These are phyloP conservation scores for Coemansia sp. DNA, from an alignment of 192 early-diverging fungal species.

Conservation along the genomic window DNA sequence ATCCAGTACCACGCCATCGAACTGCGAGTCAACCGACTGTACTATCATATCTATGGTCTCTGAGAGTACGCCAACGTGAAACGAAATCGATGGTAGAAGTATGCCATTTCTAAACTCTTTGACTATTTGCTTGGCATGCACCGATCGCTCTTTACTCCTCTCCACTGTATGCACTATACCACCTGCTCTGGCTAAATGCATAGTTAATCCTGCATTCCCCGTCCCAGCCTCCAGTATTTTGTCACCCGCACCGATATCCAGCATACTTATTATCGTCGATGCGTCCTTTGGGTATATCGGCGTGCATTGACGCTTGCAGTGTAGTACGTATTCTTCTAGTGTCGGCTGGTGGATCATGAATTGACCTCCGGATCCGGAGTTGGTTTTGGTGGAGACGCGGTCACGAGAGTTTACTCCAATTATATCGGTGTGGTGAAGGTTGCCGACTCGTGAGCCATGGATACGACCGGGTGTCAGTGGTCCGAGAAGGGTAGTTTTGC, in stretches of 20 bases:
- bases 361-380: conserved; percentile 6
- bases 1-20: conserved; percentile 42
- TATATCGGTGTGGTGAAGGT: conserved; percentile 24
- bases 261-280: conserved; percentile 47
- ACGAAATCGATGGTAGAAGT: conserved; percentile 48
- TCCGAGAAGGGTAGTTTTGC: conserved; percentile 28
- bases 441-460: conserved; percentile 23
- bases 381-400: conserved; percentile 17
- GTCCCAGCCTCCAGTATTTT: conserved; percentile 70
- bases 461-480: conserved; percentile 7
- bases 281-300: conserved; percentile 75
- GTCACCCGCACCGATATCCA: conserved; percentile 62
- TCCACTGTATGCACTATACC: conserved; percentile 63
- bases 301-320: conserved; percentile 31
- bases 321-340: conserved; percentile 31
- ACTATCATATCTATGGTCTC: conserved; percentile 19
- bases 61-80: conserved; percentile 45
- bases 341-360: conserved; percentile 49
- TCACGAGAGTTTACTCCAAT: conserved; percentile 28
- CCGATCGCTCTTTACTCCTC: conserved; percentile 37
- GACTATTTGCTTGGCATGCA: conserved; percentile 58
- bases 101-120: conserved; percentile 57
- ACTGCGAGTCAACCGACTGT: neutral
- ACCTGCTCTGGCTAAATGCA: conserved; percentile 61
- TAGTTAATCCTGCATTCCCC: conserved; percentile 66